A percentile compares a stretch with the other conserved stretches of the same genome.
Conservation (phyloP, 805 yeast genomes). For the Candida coleopterorum region DNA sequence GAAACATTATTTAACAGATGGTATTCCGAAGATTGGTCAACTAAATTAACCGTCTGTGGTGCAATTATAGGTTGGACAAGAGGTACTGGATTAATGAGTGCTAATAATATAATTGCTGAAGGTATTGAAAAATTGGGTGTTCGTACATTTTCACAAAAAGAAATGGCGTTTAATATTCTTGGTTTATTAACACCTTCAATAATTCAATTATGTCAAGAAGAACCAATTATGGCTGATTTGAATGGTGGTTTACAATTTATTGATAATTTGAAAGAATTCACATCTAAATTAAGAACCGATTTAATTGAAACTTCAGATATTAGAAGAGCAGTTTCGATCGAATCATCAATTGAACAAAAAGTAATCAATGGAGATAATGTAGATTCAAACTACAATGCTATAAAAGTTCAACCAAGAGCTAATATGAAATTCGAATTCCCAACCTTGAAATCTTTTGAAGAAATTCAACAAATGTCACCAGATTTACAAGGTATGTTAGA, state of each 20-base stretch:
- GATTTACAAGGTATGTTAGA: conserved; percentile 88
- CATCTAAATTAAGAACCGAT: conserved; percentile 72
- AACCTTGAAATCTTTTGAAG: conserved; percentile 67
- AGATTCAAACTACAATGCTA: conserved; percentile 78
- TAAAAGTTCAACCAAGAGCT: conserved; percentile 85
- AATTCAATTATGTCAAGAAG: conserved; percentile 80
- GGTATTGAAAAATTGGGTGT: conserved; percentile 95
- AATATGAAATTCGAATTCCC: conserved; percentile 96
- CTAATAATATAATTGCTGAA: conserved; percentile 94
- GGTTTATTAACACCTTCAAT: conserved; percentile 90
- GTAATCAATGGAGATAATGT: conserved; percentile 84
- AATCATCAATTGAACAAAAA: conserved; percentile 81
- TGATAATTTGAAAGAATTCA: conserved; percentile 85
- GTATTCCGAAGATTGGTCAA: conserved; percentile 96
- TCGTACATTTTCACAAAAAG: conserved; percentile 96
- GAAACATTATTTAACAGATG: conserved; percentile 98
- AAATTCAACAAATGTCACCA: conserved; percentile 63
- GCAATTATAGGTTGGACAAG: conserved; percentile 99
- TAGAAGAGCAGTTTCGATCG: conserved; percentile 92
- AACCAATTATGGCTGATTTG: conserved; percentile 96
- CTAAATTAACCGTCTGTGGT: conserved; percentile 94
- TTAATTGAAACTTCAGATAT: conserved; percentile 80
- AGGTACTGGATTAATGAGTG: conserved; percentile 99
- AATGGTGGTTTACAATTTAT: conserved; percentile 97
- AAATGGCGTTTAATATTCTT: conserved; percentile 97